Evolutionary conservation across 768 basidiomycete genomes (phyloP), one percentile per base, ranked within the genome.

Genomic region (Gloeopeniophorella convolvens): DNA sequence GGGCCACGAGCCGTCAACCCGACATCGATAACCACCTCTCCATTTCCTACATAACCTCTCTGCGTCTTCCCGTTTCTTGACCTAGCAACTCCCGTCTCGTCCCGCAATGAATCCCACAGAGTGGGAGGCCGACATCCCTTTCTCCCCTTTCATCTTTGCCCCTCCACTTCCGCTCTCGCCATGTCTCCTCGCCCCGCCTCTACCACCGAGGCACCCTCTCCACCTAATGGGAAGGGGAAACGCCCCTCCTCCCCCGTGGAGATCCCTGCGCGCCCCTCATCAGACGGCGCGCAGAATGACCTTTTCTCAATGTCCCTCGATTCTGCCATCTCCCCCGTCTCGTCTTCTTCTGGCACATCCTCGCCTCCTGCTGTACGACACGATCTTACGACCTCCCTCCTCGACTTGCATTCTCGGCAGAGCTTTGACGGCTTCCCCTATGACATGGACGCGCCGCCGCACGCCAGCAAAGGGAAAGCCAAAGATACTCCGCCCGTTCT

Each of bases 21-120:
- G 63, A 58, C 64, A 72, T 74, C 74, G 77, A 81, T 77, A 76
- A 75, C 71, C 70, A 74, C 46, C 71, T 73, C 56, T 60, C 70
- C 37, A 58, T 80, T 69, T 72, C 60, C 62, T 71, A 45, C 73
- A 67, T 68, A 73, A 78, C 59, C 55, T 50, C 37, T 54, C 56
- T 26, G 23, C 26, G 27, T 48, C 42, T 23, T 30, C 20, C 24
- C 21, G 30, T 20, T 20, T 16, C 13, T 39, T 42, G 21, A 28
- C 26, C 24, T 24, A 15, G 28, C 32, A 20, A 60, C 44, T 47
- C 44, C 44, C 31, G 10, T 16, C 9, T 36, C 27, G 9, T 48
- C 55, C 23, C 21, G 8, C 26, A 27, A 45, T 39, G 46, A 27
- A 45, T 34, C 45, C 30, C 27, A 45, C 34, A 27, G 15, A 47